Evolutionary conservation across 2,329 filamentous ascomycete genomes (phyloP).

Genomic region (Talaromyces albobiverticillius): DNA sequence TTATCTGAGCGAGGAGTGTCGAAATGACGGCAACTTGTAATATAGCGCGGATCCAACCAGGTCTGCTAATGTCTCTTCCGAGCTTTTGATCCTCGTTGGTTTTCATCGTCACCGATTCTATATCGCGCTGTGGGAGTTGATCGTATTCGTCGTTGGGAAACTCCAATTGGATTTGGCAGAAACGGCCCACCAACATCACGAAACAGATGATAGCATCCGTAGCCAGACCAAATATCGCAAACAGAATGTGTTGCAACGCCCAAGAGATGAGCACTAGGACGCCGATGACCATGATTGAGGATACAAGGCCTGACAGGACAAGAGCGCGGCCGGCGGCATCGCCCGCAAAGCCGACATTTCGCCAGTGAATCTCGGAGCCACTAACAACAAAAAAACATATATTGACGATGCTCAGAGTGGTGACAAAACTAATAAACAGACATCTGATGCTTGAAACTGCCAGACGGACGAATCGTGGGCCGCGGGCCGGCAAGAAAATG

Average conservation of each 20-base stretch:
- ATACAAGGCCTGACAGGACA: constrained; percentile 31
- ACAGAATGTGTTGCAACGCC: constrained; percentile 2
- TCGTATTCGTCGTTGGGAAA: not conserved
- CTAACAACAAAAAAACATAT: constrained; percentile 32
- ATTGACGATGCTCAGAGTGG: constrained; percentile 21
- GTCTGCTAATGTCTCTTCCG: not conserved
- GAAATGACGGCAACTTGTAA: constrained; percentile 20
- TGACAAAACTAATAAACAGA: constrained; percentile 2
- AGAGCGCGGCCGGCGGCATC: constrained; percentile 31
- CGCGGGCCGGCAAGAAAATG: not conserved
- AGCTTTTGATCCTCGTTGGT: not conserved
- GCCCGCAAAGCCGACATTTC: constrained; percentile 31
- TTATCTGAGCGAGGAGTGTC: constrained; percentile 19
- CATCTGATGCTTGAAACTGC: not conserved
- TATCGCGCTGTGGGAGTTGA: constrained; percentile 5
- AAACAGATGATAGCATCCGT: not conserved
- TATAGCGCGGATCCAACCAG: not conserved
- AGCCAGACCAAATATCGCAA: not conserved
- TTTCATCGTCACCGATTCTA: not conserved
- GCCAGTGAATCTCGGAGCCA: constrained; percentile 37
- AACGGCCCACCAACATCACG: not conserved
- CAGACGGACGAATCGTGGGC: not conserved
- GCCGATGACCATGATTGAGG: constrained; percentile 30
- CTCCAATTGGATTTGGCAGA: not conserved
- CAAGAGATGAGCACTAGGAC: constrained; percentile 24